These are phyloP conservation scores for Penicillium sp. DNA, from an alignment of 2,329 filamentous ascomycete species.

Conservation along the genomic window DNA sequence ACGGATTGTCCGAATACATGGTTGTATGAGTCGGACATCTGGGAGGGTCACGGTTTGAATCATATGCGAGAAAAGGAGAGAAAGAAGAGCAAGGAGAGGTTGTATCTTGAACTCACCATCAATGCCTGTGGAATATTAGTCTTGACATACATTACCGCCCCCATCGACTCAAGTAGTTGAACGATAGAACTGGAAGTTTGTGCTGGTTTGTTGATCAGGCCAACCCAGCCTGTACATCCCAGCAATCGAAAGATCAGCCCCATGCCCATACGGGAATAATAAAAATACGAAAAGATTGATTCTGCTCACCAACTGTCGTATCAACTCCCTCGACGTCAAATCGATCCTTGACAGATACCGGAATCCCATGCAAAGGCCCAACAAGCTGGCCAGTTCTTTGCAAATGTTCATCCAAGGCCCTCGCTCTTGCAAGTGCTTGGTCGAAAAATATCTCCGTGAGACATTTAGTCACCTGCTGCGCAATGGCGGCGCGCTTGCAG, in stretches of 20 bases:
- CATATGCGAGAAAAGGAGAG: not conserved
- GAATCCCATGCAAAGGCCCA: conserved; percentile 68
- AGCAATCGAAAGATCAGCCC: not conserved
- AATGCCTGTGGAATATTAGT: conserved; percentile 58
- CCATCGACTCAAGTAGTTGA: conserved; percentile 35
- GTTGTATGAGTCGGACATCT: conserved; percentile 55
- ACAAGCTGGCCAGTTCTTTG: conserved; percentile 51
- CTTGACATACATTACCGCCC: conserved; percentile 58
- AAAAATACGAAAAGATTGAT: not conserved
- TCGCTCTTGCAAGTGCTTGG: conserved; percentile 55
- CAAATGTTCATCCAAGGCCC: conserved; percentile 56
- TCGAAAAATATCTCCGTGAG: conserved; percentile 53
- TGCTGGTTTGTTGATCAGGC: conserved; percentile 34
- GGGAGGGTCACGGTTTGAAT: not conserved
- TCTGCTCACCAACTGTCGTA: conserved; percentile 30
- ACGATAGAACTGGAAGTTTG: conserved; percentile 31
- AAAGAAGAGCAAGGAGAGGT: not conserved
- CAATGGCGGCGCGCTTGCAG: conserved; percentile 15
- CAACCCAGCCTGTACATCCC: conserved; percentile 51
- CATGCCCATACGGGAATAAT: too few relatives aligned
- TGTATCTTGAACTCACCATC: conserved; percentile 38
- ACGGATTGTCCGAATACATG: conserved; percentile 54
- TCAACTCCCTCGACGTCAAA: conserved; percentile 55
- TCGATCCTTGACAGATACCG: conserved; percentile 69
- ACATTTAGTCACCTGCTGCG: conserved; percentile 21